These are phyloP conservation scores for Logfia minima DNA, from an alignment of 129 eudicot genomes.

Conservation along the genomic window DNA sequence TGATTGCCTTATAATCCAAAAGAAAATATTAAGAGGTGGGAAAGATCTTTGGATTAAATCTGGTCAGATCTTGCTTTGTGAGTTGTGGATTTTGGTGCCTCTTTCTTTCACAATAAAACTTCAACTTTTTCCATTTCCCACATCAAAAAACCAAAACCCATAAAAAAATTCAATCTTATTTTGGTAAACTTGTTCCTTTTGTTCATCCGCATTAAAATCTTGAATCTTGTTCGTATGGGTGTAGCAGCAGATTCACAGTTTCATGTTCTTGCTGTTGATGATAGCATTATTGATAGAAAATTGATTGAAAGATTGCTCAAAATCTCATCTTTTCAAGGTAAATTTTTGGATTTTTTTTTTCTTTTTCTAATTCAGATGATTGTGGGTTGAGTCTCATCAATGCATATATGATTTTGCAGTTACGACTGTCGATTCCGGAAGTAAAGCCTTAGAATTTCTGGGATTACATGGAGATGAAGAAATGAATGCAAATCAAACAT, in stretches of 20 bases:
- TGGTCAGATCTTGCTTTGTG: constrained; percentile 92
- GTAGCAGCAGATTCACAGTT: constrained; percentile 73
- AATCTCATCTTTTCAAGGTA: constrained; percentile 72
- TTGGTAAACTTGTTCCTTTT: constrained; percentile 16
- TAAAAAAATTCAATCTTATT: constrained; percentile 25
- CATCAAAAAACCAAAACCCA: constrained; percentile 35
- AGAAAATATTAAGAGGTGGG: constrained; percentile 38
- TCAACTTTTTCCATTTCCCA: constrained; percentile 25
- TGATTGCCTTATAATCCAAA: constrained; percentile 74
- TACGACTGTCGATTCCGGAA: constrained; percentile 93
- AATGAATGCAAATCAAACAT: constrained; percentile 41
- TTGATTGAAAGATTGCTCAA: constrained; percentile 87
- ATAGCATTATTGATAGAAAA: constrained; percentile 85
- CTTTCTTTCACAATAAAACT: constrained; percentile 38
- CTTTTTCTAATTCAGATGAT: not conserved
- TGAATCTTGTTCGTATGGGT: constrained; percentile 45
- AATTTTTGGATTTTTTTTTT: not conserved
- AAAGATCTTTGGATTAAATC: constrained; percentile 66
- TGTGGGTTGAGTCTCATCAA: constrained; percentile 21
- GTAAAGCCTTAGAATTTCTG: constrained; percentile 79
- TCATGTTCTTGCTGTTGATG: constrained; percentile 97
- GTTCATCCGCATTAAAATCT: not conserved
- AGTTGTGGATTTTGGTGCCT: constrained; percentile 73
- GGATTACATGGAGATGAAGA: constrained; percentile 64
- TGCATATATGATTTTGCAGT: constrained; percentile 46